phyloP scores from a whole-genome alignment of 148 eudicot species.

The Vaccinium myrtillus region DNA sequence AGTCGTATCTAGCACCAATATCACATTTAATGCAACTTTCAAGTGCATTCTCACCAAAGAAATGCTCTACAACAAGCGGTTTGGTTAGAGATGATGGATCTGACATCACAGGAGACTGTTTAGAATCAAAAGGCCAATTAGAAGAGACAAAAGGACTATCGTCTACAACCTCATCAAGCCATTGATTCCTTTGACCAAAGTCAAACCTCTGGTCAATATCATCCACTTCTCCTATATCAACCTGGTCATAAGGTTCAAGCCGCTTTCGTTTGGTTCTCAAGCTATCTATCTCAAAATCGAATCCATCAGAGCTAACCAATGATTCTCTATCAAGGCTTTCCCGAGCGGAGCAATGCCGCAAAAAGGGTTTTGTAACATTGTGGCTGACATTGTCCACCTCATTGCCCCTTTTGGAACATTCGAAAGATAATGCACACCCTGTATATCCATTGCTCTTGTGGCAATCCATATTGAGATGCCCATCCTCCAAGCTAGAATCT shows the following conservation, averaged over 20 bases:
- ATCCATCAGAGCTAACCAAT: constrained; percentile 26
- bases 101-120: constrained; percentile 30
- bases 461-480: constrained; percentile 22
- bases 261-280: constrained; percentile 23
- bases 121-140: constrained; percentile 20
- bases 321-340: constrained; percentile 30
- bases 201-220: constrained; percentile 17
- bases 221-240: constrained; percentile 28
- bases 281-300: constrained; percentile 33
- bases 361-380: constrained; percentile 27
- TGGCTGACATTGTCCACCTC: constrained; percentile 15
- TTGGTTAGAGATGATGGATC: constrained; percentile 26
- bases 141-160: constrained; percentile 22
- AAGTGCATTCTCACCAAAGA: constrained; percentile 24
- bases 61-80: constrained; percentile 29
- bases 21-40: constrained; percentile 26
- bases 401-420: constrained; percentile 20
- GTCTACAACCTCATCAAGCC: constrained; percentile 20
- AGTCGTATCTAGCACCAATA: constrained; percentile 19
- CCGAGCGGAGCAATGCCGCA: constrained; percentile 34
- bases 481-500: constrained; percentile 29
- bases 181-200: constrained; percentile 20
- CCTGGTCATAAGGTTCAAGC: constrained; percentile 26
- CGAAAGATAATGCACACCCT: constrained; percentile 20
- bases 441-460: constrained; percentile 15